phyloP scores from a whole-genome alignment of 371 early-diverging fungal species.

The Phascolomyces articulosus region DNA sequence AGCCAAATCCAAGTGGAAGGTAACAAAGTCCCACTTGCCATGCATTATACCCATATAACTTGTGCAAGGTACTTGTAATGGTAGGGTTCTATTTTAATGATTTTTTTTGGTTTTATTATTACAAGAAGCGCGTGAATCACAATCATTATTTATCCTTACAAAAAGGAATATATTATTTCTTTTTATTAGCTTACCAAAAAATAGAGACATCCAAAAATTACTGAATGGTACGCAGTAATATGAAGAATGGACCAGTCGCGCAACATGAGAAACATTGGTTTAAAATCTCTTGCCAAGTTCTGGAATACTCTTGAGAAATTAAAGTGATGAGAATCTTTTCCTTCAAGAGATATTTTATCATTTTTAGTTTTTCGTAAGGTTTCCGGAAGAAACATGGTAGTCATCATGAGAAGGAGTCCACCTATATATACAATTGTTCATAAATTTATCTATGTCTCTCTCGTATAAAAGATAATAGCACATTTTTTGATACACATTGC shows the following conservation, averaged over 20 bases:
- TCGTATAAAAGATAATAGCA: too few species aligned
- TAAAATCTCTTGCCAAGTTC: conserved; percentile 3
- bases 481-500: too few species aligned
- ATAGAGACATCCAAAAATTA: conserved; percentile 30
- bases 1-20: conserved; percentile 46
- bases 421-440: too few species aligned
- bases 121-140: too few species aligned
- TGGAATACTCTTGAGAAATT: background rate
- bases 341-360: background rate
- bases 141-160: too few species aligned
- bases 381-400: conserved; percentile 28
- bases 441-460: too few species aligned
- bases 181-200: conserved; percentile 34
- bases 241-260: conserved; percentile 26
- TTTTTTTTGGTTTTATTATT: background rate
- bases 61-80: conserved; percentile 35
- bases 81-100: conserved; percentile 35
- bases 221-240: conserved; percentile 25
- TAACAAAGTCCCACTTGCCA: conserved; percentile 47
- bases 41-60: conserved; percentile 32
- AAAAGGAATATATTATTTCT: too few species aligned
- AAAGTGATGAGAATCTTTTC: background rate
- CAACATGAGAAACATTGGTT: conserved; percentile 27
- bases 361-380: conserved; percentile 19
- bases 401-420: conserved; percentile 18